A percentile compares a stretch with the other conserved stretches of the same genome.
Conservation (phyloP, 495 filamentous ascomycete genomes). For the Tuber melanosporum region DNA sequence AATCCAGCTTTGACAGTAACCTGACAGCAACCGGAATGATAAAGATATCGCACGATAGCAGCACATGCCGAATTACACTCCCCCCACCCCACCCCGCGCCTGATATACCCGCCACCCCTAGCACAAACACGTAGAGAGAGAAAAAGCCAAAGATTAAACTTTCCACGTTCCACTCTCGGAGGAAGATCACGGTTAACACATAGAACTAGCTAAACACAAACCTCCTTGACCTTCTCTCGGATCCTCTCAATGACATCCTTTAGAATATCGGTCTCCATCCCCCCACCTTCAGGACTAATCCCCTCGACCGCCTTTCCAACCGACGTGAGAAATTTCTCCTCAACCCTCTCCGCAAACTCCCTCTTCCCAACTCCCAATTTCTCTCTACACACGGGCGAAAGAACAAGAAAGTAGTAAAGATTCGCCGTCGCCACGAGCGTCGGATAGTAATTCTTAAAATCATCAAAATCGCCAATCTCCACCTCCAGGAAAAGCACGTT, state of each 20-base stretch:
- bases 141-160: neutral
- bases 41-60: neutral
- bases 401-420: conserved; percentile 49
- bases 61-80: neutral
- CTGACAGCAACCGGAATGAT: neutral
- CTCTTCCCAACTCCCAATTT: conserved; percentile 21
- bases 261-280: conserved; percentile 34
- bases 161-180: neutral
- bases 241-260: conserved; percentile 31
- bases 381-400: conserved; percentile 14
- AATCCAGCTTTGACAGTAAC: neutral
- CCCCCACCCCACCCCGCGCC: neutral
- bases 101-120: neutral
- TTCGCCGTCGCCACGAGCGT: conserved; percentile 51
- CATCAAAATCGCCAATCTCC: conserved; percentile 43
- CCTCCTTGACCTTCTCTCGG: conserved; percentile 6
- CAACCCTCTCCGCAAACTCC: conserved; percentile 42
- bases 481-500: conserved; percentile 33
- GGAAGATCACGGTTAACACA: neutral
- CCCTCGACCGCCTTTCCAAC: conserved; percentile 45
- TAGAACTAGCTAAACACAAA: neutral
- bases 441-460: conserved; percentile 45
- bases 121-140: neutral
- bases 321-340: conserved; percentile 52
- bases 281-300: conserved; percentile 44